Conservation (phyloP, 2,329 filamentous ascomycete species). For the Conoideocrella luteorostrata region DNA sequence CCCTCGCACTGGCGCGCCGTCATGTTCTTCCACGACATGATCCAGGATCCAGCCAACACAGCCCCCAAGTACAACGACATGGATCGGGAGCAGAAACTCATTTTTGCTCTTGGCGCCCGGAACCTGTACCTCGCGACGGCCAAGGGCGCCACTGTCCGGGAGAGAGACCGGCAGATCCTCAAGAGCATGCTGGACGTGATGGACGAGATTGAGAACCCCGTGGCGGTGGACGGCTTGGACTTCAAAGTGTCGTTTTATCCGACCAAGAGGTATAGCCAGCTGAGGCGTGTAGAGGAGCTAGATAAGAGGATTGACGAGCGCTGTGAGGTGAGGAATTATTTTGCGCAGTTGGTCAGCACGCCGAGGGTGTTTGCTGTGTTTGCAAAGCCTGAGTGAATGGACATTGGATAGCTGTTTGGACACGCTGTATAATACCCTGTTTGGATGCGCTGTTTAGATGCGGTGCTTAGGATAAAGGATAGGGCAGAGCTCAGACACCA, state of each 20-base stretch:
- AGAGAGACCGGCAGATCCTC: conserved; percentile 7
- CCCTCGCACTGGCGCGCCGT: conserved; percentile 6
- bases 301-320: conserved; percentile 6
- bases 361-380: conserved; percentile 12
- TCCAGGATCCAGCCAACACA: not conserved
- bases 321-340: conserved; percentile 2
- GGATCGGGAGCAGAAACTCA: conserved; percentile 8
- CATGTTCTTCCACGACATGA: conserved; percentile 9
- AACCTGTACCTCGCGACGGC: conserved; percentile 7
- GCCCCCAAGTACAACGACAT: not conserved
- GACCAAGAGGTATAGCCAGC: not conserved
- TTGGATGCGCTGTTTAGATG: too few relatives aligned
- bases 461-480: too few relatives aligned
- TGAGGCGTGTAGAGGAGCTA: conserved; percentile 7
- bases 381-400: conserved; percentile 3
- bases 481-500: too few relatives aligned
- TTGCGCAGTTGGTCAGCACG: conserved; percentile 7
- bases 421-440: too few relatives aligned
- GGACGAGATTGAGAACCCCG: not conserved
- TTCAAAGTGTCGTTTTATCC: conserved; percentile 9
- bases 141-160: conserved; percentile 1
- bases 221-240: not conserved
- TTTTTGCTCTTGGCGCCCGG: conserved; percentile 8
- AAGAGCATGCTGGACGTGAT: conserved; percentile 4
- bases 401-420: not conserved